phyloP scores from a whole-genome alignment of 805 yeast genomes.

The Diddensiella transvaalensis region DNA sequence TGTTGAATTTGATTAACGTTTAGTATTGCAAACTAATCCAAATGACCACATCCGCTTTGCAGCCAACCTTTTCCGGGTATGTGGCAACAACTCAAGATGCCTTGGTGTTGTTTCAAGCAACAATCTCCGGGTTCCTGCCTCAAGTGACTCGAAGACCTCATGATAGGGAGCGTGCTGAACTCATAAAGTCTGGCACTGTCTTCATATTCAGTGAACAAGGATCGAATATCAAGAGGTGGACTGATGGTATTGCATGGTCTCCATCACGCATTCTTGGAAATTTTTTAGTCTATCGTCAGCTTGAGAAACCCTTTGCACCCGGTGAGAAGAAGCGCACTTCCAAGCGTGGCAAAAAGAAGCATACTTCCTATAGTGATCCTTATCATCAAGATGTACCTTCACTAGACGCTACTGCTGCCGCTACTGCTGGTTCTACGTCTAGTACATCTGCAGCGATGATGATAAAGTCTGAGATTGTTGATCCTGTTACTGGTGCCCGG shows the following conservation, averaged over 20 bases:
- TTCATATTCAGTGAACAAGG: conserved; percentile 82
- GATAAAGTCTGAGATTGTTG: background rate
- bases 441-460: background rate
- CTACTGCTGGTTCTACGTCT: background rate
- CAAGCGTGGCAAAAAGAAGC: conserved; percentile 12
- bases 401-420: background rate
- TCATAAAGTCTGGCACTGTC: conserved; percentile 73
- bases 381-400: background rate
- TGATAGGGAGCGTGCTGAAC: conserved; percentile 63
- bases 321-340: conserved; percentile 41
- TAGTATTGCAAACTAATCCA: too few species aligned
- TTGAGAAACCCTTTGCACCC: conserved; percentile 44
- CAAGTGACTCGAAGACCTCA: conserved; percentile 76
- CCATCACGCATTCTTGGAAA: conserved; percentile 86
- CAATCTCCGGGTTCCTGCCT: conserved; percentile 54
- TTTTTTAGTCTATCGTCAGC: conserved; percentile 77
- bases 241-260: conserved; percentile 94
- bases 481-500: background rate
- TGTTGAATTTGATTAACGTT: background rate
- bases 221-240: conserved; percentile 89
- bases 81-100: conserved; percentile 84
- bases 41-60: conserved; percentile 20
- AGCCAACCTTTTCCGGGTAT: conserved; percentile 69
- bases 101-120: conserved; percentile 74
- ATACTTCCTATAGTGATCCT: conserved; percentile 4